phyloP scores from a whole-genome alignment of 805 yeast genomes.

The Limtongozyma cylindracea region DNA sequence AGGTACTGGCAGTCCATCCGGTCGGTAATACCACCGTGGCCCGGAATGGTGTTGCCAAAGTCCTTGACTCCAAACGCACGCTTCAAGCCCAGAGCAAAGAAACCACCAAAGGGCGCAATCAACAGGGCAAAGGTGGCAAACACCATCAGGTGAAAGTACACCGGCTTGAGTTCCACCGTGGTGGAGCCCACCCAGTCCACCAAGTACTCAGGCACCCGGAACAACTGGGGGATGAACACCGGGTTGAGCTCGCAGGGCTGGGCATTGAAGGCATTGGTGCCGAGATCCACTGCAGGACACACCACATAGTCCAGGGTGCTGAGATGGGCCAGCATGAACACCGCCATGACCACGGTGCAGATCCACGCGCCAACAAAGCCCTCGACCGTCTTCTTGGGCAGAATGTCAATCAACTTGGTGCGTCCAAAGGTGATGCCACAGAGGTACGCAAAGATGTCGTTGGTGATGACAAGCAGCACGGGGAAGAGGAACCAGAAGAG shows the following conservation, averaged over 20 bases:
- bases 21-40: conserved; percentile 96
- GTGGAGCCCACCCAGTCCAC: conserved; percentile 19
- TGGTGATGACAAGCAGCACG: conserved; percentile 72
- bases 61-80: conserved; percentile 92
- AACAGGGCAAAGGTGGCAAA: conserved; percentile 88
- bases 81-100: conserved; percentile 92
- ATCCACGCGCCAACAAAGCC: conserved; percentile 97
- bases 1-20: conserved; percentile 94
- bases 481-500: conserved; percentile 89
- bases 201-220: conserved; percentile 45
- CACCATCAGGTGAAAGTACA: conserved; percentile 69
- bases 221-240: conserved; percentile 63
- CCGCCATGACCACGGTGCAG: conserved; percentile 59
- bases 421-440: conserved; percentile 94
- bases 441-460: conserved; percentile 88
- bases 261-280: conserved; percentile 33
- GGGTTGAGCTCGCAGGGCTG: conserved; percentile 69
- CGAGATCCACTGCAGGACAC: conserved; percentile 59
- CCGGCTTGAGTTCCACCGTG: conserved; percentile 47
- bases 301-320: conserved; percentile 50
- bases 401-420: conserved; percentile 76
- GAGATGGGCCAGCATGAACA: conserved; percentile 36
- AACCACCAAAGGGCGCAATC: conserved; percentile 97
- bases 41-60: conserved; percentile 96
- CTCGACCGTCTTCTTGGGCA: conserved; percentile 94